phyloP scores from a whole-genome alignment of 768 basidiomycete species.

The Mycena galericulata region DNA sequence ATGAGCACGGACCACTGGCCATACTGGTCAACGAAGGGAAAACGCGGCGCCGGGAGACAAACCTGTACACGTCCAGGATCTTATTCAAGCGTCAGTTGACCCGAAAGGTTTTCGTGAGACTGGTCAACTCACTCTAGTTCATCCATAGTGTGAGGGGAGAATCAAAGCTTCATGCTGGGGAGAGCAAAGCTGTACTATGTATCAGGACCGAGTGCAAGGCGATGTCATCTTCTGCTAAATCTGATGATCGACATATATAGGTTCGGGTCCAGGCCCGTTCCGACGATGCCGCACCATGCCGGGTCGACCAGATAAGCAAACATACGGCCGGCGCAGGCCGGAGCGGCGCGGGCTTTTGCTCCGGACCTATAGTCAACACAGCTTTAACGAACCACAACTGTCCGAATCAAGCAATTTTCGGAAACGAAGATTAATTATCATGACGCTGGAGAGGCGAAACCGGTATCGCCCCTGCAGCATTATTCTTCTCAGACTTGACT shows the following conservation, averaged over 20 bases:
- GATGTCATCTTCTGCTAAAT: not conserved
- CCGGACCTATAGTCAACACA: not conserved
- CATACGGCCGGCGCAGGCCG: too few species aligned
- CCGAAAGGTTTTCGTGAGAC: not conserved
- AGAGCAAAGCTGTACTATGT: conserved; percentile 3
- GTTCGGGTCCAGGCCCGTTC: too few species aligned
- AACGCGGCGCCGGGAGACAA: not conserved
- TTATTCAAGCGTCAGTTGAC: conserved; percentile 7
- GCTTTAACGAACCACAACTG: not conserved
- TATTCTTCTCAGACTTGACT: too few species aligned
- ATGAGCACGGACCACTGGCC: conserved; percentile 55
- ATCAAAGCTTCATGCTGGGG: conserved; percentile 14
- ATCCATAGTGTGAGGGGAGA: conserved; percentile 1
- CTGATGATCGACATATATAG: too few species aligned
- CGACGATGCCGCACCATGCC: too few species aligned
- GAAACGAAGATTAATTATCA: too few species aligned
- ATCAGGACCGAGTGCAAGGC: not conserved
- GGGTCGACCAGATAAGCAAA: too few species aligned
- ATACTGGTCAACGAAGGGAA: not conserved
- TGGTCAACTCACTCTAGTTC: conserved; percentile 17
- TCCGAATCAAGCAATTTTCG: conserved; percentile 2
- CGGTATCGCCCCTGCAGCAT: too few species aligned
- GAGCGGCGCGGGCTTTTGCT: too few species aligned
- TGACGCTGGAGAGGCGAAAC: too few species aligned
- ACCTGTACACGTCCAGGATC: conserved; percentile 33